Base-by-base conservation (phyloP, 1,139 yeast genomes). In the Pichia sp. region DNA sequence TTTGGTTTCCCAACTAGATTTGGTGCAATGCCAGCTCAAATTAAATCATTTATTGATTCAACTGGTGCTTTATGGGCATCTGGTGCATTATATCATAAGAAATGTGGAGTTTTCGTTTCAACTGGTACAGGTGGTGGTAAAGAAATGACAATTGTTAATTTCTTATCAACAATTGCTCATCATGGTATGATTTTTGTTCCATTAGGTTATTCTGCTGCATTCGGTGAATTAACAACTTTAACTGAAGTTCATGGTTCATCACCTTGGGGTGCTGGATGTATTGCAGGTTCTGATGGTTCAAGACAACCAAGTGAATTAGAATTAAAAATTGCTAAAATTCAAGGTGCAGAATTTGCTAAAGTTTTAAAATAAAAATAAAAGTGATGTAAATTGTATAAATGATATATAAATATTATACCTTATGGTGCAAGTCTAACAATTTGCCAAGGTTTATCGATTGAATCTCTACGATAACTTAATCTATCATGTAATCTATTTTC, bases 91-190 rank as follows among this genome's bases (percentile, higher is more conserved):
- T 66, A 72, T 56, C 93, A 89, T 57, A 84, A 84, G 66, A 73
- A 74, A 52, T 88, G 83, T 33, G 91, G 91, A 58, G 59, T 78
- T 43, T 84, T 84, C 55, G 80, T 79, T 42, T 73, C 86, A 36
- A 84, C 95, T 34, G 89, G 91, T 60, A 72, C 88, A 42, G 91
- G 91, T 60, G 93, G 93, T 63, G 89, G 89, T 53, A 86, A 81
- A 64, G 95, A 85, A 67, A 64, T 70, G 43, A 83, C 95, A 35
- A 71, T 70, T 42, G 65, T 74, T 51, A 82, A 77, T 67, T 62
- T 84, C 38, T 57, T 84, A 54, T 79, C 91, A 14, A 73, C 77
- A 33, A 69, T 82, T 52, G 73, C 75, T 45, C 95, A 84, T 63
- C 94, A 84, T 54, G 94, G 94, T 59, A 71, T 84, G 60, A 74